Evolutionary conservation across 345 rosid species (phyloP).

Genomic region (Hibiscus syriacus): DNA sequence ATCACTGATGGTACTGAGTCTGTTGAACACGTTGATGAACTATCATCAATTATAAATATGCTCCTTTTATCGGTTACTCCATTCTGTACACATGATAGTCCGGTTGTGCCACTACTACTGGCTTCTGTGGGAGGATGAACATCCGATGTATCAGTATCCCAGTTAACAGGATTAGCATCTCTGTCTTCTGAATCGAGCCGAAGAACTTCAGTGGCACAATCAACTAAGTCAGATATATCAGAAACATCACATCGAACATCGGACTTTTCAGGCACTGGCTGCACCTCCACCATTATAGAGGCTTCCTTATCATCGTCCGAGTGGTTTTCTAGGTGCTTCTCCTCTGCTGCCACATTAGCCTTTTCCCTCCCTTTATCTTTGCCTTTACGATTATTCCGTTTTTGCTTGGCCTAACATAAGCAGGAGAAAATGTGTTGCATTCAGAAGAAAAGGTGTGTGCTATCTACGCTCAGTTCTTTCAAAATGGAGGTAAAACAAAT

Average conservation of each 20-base stretch:
- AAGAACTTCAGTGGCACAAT: slow-evolving; percentile 50
- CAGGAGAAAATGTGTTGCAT: neutral
- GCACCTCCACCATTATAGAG: slow-evolving; percentile 32
- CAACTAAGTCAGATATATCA: slow-evolving; percentile 64
- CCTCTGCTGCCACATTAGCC: slow-evolving; percentile 21
- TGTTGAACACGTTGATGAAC: slow-evolving; percentile 84
- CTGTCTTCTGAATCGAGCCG: slow-evolving; percentile 80
- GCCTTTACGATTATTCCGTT: slow-evolving; percentile 69
- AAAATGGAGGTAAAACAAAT: neutral
- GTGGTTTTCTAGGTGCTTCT: slow-evolving; percentile 37
- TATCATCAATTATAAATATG: slow-evolving; percentile 66
- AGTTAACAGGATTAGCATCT: slow-evolving; percentile 59
- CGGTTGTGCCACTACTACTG: slow-evolving; percentile 43
- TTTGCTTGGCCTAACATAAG: slow-evolving; percentile 67
- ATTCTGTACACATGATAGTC: slow-evolving; percentile 49
- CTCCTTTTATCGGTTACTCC: slow-evolving; percentile 56
- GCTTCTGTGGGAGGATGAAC: slow-evolving; percentile 49
- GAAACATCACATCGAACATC: slow-evolving; percentile 61
- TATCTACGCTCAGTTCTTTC: neutral
- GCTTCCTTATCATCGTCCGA: slow-evolving; percentile 36
- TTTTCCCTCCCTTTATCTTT: slow-evolving; percentile 79
- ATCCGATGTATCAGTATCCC: slow-evolving; percentile 87
- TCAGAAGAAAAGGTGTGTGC: neutral
- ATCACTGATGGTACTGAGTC: slow-evolving; percentile 66
- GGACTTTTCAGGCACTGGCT: slow-evolving; percentile 48